Evolutionary conservation across 2,329 filamentous ascomycete species (phyloP).

Genomic region (Periconia macrospinosa): DNA sequence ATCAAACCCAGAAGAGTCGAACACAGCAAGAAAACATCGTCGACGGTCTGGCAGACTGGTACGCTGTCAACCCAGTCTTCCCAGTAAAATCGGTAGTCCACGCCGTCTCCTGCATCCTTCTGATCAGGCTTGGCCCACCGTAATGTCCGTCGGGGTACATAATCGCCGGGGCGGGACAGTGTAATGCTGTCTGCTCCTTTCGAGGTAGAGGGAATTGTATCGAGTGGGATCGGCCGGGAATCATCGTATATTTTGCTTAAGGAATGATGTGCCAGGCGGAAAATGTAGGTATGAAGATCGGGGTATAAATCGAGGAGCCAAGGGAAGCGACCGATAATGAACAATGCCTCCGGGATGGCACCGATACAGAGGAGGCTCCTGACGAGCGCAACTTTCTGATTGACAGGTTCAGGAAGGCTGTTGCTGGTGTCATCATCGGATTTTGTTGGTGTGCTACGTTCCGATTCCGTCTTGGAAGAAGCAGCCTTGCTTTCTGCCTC

Average conservation of each 20-base stretch:
- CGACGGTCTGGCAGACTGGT: constrained; percentile 84
- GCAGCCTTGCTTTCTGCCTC: constrained; percentile 57
- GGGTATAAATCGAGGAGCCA: constrained; percentile 88
- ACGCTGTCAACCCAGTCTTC: constrained; percentile 96
- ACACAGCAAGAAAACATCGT: constrained; percentile 88
- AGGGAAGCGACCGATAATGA: constrained; percentile 86
- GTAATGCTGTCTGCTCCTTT: constrained; percentile 53
- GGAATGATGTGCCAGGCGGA: constrained; percentile 82
- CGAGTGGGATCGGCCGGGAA: constrained; percentile 51
- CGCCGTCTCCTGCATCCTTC: constrained; percentile 72
- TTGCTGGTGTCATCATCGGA: constrained; percentile 50
- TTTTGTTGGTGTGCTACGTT: constrained; percentile 46
- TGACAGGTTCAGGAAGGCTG: constrained; percentile 70
- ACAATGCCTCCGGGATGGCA: constrained; percentile 88
- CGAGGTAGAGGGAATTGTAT: constrained; percentile 42
- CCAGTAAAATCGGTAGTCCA: constrained; percentile 90
- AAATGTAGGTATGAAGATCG: constrained; percentile 77
- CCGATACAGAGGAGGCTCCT: constrained; percentile 87
- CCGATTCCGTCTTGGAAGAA: constrained; percentile 45
- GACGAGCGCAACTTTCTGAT: constrained; percentile 85
- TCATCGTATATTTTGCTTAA: constrained; percentile 72
- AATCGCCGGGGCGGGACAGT: constrained; percentile 63
- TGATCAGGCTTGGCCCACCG: constrained; percentile 85
- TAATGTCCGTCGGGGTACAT: constrained; percentile 66
- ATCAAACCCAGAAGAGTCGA: constrained; percentile 81